Percentiles rank a stretch among this genome's conserved stretches.
phyloP scores from a whole-genome alignment of 331 rosid species.

The Acacia concinna region DNA sequence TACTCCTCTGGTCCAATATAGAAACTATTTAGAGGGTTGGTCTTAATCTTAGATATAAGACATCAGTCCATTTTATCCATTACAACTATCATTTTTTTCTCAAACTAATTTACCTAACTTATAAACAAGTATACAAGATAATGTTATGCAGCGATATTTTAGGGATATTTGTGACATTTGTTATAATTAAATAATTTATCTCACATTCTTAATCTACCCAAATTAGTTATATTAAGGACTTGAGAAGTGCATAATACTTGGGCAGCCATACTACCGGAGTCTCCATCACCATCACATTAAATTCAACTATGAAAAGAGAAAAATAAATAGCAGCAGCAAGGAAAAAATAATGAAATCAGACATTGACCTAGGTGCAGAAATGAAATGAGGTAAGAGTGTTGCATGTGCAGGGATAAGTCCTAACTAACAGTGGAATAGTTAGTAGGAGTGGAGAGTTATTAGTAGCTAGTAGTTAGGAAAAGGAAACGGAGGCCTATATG shows the following conservation, averaged over 20 bases:
- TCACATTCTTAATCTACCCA: too few species aligned
- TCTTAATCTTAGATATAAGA: too few species aligned
- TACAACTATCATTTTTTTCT: too few species aligned
- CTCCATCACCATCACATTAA: not conserved
- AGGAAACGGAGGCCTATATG: not conserved
- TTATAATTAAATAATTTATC: too few species aligned
- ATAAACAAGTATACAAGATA: too few species aligned
- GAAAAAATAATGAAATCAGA: not conserved
- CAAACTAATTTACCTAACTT: too few species aligned
- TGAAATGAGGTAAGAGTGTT: not conserved
- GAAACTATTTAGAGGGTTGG: not conserved
- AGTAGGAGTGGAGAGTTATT: not conserved
- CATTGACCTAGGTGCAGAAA: not conserved
- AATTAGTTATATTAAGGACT: too few species aligned
- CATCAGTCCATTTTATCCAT: not conserved
- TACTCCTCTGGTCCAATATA: not conserved
- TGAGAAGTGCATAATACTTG: not conserved
- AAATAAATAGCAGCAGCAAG: constrained; percentile 7
- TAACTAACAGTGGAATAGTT: not conserved
- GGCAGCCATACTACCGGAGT: not conserved
- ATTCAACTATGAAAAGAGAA: not conserved
- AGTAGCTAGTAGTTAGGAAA: not conserved
- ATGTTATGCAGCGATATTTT: too few species aligned
- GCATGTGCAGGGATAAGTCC: not conserved
- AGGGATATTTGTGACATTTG: too few species aligned